Base-by-base conservation (phyloP, 345 rosid genomes). In the Sisymbrium altissimum region DNA sequence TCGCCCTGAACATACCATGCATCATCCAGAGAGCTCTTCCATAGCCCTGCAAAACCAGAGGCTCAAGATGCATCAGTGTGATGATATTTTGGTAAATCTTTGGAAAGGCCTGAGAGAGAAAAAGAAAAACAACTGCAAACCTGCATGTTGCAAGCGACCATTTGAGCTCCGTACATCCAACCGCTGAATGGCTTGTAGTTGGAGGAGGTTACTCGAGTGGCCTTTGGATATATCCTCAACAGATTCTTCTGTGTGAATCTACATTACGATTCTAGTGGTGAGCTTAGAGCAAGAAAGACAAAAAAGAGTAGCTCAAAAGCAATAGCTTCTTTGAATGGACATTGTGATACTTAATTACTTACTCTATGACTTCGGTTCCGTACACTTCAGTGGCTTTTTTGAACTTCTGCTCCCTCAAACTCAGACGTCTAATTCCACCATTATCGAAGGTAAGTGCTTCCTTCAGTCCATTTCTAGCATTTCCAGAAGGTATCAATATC, bases 101-200 rank as follows among this genome's bases (percentile, higher is more conserved):
- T 15, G 9, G 3, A 27, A 25, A 36, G 59, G 0, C 17, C 2
- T 11, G 38, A 66, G 45, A 40, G 17, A 46, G 2, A 2, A 0
- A 39, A 25, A 53, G 29, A 29, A 45, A 19, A 29, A 1, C 19
- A 50, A 21, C 10, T 33, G 8, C 48, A 72, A 66, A 91, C 97
- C 92, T 91, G 95, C 97, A 91, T 89, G 78, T 89, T 91, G 50
- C 86, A 87, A 48, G 97, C 97, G 25, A 91, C 89, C 97, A 91
- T 91, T 79, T 89, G 97, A 80, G 91, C 91, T 74, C 97, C 97
- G 65, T 87, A 87, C 76, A 83, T 85, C 97, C 97, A 89, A 57
- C 95, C 87, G 33, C 77, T 77, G 8, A 85, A 70, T 1, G 97
- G 95, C 43, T 85, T 88, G 77, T 85, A 91, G 77, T 89, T 91